phyloP scores from a whole-genome alignment of 208 protist genomes.

The Crithidia brevicula region DNA sequence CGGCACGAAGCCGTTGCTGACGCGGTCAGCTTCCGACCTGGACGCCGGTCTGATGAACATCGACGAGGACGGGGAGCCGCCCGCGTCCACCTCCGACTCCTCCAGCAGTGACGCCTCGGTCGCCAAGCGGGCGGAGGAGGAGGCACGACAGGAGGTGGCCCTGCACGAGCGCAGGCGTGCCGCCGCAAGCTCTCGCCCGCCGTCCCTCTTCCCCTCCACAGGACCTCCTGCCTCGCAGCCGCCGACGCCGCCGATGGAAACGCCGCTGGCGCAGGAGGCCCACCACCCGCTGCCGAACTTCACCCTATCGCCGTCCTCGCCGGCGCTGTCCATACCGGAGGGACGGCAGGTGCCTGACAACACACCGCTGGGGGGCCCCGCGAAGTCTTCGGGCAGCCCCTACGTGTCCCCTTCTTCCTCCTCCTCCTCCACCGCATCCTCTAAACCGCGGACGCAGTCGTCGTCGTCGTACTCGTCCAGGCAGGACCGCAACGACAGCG shows the following conservation, averaged over 20 bases:
- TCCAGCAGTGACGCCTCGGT: not conserved
- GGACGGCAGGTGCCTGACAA: not conserved
- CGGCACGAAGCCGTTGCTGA: not conserved
- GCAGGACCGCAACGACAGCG: slow-evolving; percentile 1
- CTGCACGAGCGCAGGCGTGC: not conserved
- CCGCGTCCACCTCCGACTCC: not conserved
- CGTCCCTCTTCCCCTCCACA: not conserved
- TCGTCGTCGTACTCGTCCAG: not conserved
- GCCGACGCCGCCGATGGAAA: not conserved
- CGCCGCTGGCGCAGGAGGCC: not conserved
- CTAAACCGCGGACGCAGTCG: not conserved
- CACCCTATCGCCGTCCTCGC: not conserved
- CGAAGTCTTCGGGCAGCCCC: too few relatives aligned
- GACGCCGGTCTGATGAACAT: not conserved
- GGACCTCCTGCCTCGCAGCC: not conserved
- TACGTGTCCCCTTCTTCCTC: not conserved
- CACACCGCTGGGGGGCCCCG: not conserved
- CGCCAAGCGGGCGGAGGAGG: not conserved
- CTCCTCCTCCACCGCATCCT: not conserved
- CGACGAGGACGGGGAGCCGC: not conserved
- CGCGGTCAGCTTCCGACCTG: not conserved
- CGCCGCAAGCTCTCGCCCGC: not conserved
- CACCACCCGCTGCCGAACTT: not conserved
- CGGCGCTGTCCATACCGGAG: not conserved
- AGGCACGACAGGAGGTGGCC: not conserved